Conservation (phyloP, 148 eudicot genomes). For the Arctostaphylos glauca region DNA sequence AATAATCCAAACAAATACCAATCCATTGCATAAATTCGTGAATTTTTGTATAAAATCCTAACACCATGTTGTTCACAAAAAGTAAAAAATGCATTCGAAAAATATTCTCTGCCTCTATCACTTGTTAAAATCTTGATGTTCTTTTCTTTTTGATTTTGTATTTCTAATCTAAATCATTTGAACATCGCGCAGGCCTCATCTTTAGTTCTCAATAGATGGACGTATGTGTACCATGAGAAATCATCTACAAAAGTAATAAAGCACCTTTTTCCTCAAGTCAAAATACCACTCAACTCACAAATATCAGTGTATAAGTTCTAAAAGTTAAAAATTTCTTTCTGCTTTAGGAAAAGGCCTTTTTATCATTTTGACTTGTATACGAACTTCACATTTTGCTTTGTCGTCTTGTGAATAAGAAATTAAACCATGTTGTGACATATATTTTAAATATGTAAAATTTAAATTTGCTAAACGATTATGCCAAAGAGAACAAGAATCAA, state of each 20-base stretch:
- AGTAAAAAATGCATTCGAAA: neutral
- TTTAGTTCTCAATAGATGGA: neutral
- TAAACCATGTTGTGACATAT: no score
- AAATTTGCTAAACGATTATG: neutral
- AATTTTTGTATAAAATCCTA: no score
- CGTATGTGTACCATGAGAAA: neutral
- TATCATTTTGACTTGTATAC: neutral
- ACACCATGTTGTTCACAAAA: neutral
- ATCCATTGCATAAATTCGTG: no score
- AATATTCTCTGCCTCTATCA: neutral
- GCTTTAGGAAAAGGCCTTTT: neutral
- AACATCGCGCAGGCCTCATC: neutral
- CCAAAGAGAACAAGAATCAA: neutral
- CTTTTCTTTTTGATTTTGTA: neutral
- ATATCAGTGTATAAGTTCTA: neutral
- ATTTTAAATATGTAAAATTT: neutral
- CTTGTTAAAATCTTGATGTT: neutral
- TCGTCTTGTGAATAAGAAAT: no score
- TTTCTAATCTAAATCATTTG: neutral
- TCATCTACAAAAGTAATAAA: neutral
- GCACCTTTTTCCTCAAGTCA: neutral
- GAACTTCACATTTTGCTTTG: neutral
- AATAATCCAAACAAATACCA: no score
- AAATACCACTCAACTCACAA: neutral
- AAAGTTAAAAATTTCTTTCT: neutral